Conservation (phyloP, 2,329 filamentous ascomycete genomes). For the Colletotrichum liriopes region DNA sequence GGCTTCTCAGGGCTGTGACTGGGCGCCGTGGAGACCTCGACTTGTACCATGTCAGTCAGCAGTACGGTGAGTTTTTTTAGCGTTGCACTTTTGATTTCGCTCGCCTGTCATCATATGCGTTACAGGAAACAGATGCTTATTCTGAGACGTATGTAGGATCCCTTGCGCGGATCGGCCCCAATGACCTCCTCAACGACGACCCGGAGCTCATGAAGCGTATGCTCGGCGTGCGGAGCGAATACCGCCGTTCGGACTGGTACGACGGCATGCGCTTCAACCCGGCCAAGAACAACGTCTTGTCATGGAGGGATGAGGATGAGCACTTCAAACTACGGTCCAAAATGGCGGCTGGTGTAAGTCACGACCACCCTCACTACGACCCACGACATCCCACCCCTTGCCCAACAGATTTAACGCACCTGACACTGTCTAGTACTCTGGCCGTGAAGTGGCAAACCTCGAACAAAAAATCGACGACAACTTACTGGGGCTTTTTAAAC, state of each 20-base stretch:
- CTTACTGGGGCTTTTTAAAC: conserved; percentile 59
- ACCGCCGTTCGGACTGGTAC: conserved; percentile 61
- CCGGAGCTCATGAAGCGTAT: conserved; percentile 52
- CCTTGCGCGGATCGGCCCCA: conserved; percentile 42
- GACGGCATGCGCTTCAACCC: conserved; percentile 66
- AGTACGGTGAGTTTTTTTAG: conserved; percentile 51
- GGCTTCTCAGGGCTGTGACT: conserved; percentile 52
- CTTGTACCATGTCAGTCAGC: conserved; percentile 53
- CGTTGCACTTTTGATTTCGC: too few relatives aligned
- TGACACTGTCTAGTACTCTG: conserved; percentile 55
- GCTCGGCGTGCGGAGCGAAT: conserved; percentile 54
- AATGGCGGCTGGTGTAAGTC: conserved; percentile 63
- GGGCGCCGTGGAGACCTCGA: conserved; percentile 53
- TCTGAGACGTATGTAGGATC: conserved; percentile 19
- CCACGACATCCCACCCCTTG: not conserved
- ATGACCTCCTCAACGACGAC: conserved; percentile 43
- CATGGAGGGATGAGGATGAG: conserved; percentile 61
- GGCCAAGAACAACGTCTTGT: conserved; percentile 67
- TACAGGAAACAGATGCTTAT: not conserved
- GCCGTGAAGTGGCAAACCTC: conserved; percentile 65
- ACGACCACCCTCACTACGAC: conserved; percentile 32
- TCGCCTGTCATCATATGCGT: too few relatives aligned
- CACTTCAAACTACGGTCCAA: conserved; percentile 62
- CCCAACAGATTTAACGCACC: not conserved
- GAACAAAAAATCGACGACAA: conserved; percentile 65